Percentiles rank a stretch among this genome's conserved stretches.
Conservation (phyloP, 192 early-diverging fungal species). For the Podila verticillata region DNA sequence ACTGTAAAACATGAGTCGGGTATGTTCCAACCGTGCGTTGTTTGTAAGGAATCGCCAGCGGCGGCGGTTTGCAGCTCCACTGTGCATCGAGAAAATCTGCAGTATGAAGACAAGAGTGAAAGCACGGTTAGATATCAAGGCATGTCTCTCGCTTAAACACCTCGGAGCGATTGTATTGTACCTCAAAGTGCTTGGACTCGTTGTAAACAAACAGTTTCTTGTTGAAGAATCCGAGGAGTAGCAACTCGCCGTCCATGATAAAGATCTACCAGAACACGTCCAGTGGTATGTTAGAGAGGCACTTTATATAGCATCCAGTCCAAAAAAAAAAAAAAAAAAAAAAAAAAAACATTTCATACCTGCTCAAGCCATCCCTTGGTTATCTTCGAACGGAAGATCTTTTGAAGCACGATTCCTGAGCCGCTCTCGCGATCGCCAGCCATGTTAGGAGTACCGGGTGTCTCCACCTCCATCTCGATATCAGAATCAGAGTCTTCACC, state of each 20-base stretch:
- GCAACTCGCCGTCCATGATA: constrained; percentile 60
- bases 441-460: neutral
- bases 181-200: constrained; percentile 69
- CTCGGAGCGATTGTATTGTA: constrained; percentile 9
- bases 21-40: constrained; percentile 56
- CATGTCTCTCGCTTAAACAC: no score
- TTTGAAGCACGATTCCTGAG: constrained; percentile 54
- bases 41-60: constrained; percentile 72
- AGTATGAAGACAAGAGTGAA: no score
- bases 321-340: no score
- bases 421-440: constrained; percentile 9
- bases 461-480: neutral
- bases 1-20: constrained; percentile 70
- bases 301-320: no score
- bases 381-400: constrained; percentile 66
- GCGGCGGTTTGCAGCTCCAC: constrained; percentile 76
- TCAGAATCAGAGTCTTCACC: constrained; percentile 6
- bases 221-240: constrained; percentile 78
- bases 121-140: no score
- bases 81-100: constrained; percentile 69
- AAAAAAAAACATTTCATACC: constrained; percentile 31
- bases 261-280: constrained; percentile 8
- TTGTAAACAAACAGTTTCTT: constrained; percentile 80
- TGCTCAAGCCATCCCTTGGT: constrained; percentile 83
- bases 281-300: no score